Evolutionary conservation across 768 basidiomycete genomes (phyloP), one percentile per base, ranked within the genome.

Genomic region (Boletus rubescentipes): DNA sequence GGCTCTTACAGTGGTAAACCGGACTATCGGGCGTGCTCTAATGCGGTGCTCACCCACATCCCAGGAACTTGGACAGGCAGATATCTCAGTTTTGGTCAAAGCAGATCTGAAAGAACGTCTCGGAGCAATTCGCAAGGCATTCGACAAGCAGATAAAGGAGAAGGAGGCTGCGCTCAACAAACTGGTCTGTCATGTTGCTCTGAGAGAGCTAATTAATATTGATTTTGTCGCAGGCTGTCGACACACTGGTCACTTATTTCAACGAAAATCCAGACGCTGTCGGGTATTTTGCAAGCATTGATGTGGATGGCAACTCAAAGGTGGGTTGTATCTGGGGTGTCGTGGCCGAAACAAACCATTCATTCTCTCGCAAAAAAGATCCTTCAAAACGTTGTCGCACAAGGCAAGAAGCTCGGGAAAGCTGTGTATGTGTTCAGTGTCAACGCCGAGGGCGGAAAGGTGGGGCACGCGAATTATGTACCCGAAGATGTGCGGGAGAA

Each of bases 381-480:
- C 47, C 76, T 95, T 42, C 89, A 91, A 70, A 81, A 78, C 40
- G 76, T 92, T n/a, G 77, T 87, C 20, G 73, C 82, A 16, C 86
- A 89, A 62, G 89, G 83, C n/a, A 92, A 85, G 73, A 86, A 89
- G 63, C 77, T 93, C 3, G 77, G 75, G 34, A 98, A 95, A 72
- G 82, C 90, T 4, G 79, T 91, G 18, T 98, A 98, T 71, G 82
- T 98, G 15, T 89, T 98, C 76, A 92, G 87, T 63, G 75, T 82
- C 16, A 92, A 97, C 61, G 51, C 63, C 1, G 82, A 83, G 50
- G 78, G 77, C 39, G 79, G 78, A 53, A 96, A 89, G 69, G 85
- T 98, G 56, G 85, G 87, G 12, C 95, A 98, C 67, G 86, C 86
- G 53, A 98, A 98, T 73, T 86, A 80, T 61, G 79, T 98, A 40